Evolutionary conservation across 2,329 filamentous ascomycete genomes (phyloP).

Genomic region (Bipolaris victoriae): DNA sequence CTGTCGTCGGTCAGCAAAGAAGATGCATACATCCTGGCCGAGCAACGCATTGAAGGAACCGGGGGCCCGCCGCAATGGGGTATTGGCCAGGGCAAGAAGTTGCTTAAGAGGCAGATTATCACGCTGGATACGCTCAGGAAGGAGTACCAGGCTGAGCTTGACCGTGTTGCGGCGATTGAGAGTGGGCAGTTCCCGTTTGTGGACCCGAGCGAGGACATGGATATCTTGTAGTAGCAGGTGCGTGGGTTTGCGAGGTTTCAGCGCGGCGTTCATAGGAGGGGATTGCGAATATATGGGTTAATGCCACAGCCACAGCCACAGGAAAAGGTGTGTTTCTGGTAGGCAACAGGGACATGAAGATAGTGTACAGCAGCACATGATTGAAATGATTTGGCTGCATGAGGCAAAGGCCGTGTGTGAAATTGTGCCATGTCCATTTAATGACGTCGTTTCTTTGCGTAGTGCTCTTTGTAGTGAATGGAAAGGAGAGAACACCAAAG

Average conservation of each 20-base stretch:
- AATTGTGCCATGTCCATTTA: not conserved
- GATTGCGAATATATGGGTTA: conserved; percentile 1
- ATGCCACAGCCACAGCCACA: not conserved
- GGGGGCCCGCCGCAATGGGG: conserved; percentile 35
- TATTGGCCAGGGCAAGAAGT: conserved; percentile 45
- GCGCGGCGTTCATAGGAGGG: conserved; percentile 7
- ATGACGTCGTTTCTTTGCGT: not conserved
- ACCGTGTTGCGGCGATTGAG: conserved; percentile 85
- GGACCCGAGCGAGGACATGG: conserved; percentile 45
- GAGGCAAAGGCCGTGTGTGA: not conserved
- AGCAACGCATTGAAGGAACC: conserved; percentile 53
- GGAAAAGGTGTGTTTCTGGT: not conserved
- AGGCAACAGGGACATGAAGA: not conserved
- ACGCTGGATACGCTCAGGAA: conserved; percentile 85
- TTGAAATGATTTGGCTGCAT: not conserved
- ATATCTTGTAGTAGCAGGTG: conserved; percentile 39
- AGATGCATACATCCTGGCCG: conserved; percentile 79
- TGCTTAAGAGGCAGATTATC: conserved; percentile 73
- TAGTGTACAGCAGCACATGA: not conserved
- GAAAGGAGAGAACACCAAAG: conserved; percentile 11
- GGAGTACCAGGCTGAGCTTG: conserved; percentile 88
- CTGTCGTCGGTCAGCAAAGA: conserved; percentile 82
- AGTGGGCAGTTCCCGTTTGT: conserved; percentile 86
- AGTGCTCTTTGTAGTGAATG: not conserved
- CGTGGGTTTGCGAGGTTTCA: conserved; percentile 1